These are phyloP conservation scores for Leccinum subtestaceum DNA, from an alignment of 768 basidiomycete species.

Conservation along the genomic window DNA sequence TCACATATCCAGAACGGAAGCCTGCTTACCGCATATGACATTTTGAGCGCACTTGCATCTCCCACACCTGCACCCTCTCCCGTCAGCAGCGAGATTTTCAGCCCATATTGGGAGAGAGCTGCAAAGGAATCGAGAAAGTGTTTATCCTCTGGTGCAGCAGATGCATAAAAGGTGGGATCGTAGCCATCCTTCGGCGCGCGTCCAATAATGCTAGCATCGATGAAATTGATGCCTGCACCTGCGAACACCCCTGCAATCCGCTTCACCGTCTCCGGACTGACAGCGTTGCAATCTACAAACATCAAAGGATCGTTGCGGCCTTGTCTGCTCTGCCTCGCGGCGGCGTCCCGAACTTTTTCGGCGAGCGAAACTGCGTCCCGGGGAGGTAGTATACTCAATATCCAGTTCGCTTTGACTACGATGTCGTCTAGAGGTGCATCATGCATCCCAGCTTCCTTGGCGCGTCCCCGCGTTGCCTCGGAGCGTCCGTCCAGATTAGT, in stretches of 20 bases:
- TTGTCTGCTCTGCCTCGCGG: neutral
- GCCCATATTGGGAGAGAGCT: slow-evolving; percentile 40
- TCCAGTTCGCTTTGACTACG: slow-evolving; percentile 37
- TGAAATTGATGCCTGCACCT: slow-evolving; percentile 38
- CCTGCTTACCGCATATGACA: slow-evolving; percentile 57
- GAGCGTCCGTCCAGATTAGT: slow-evolving; percentile 56
- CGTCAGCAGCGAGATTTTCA: slow-evolving; percentile 44
- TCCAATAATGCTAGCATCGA: slow-evolving; percentile 59
- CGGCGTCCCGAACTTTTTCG: slow-evolving; percentile 23
- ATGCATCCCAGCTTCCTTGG: slow-evolving; percentile 49
- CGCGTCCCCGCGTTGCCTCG: slow-evolving; percentile 46
- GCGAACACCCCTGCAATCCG: slow-evolving; percentile 46
- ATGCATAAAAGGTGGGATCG: slow-evolving; percentile 56
- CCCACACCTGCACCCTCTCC: slow-evolving; percentile 50
- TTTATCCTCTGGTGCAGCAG: slow-evolving; percentile 35
- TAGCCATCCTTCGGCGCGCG: slow-evolving; percentile 48
- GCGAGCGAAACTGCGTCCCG: slow-evolving; percentile 49
- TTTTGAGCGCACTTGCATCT: slow-evolving; percentile 61
- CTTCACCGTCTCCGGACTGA: slow-evolving; percentile 50
- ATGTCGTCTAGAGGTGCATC: slow-evolving; percentile 40
- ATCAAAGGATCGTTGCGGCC: slow-evolving; percentile 21
- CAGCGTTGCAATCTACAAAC: slow-evolving; percentile 59
- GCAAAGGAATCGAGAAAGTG: slow-evolving; percentile 39
- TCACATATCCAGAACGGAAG: slow-evolving; percentile 1
- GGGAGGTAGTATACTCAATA: slow-evolving; percentile 60